Evolutionary conservation across 2,329 filamentous ascomycete genomes (phyloP), one percentile per base, ranked within the genome.

Genomic region (Exophiala oligosperma): DNA sequence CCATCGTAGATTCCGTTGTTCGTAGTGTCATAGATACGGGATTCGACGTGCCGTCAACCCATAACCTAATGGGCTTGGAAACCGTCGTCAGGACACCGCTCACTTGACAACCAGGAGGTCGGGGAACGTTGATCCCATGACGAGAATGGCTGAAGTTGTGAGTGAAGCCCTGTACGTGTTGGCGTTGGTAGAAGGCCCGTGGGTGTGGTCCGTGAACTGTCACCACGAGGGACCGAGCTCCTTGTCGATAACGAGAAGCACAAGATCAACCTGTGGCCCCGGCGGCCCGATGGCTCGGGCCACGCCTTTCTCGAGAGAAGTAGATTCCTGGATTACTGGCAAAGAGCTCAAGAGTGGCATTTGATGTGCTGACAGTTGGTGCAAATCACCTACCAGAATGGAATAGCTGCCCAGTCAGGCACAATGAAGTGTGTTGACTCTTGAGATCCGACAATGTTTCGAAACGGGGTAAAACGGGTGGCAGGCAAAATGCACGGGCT

Each of bases 241-340:
- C 23, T 48, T 48, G 46, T 48, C 46, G 46, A 48, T 48, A 48
- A 48, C 3, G 24, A 17, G 12, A 11, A 9, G 46, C 17, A 14
- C 28, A 47, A 28, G 44, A 47, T 43, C n/a, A 43, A 43, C 40
- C 5, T 43, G n/a, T 48, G 46, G 46, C 28, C 46, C 46, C 9
- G 17, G 26, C 46, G 46, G 24, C 8, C 46, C 23, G 46, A 14
- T 32, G 46, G 46, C 46, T 48, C 24, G 46, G 46, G 46, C 46
- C 46, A 48, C 46, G 46, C 11, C 49, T 46, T 54, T 68, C 67
- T 59, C 69, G 68, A 37, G 35, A 29, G 43, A 35, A 8, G 32
- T 9, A 35, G 32, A 11, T 35, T 9, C 11, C 7, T 35, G 32
- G 11, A 35, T 35, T 11, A 35, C 4, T 11, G 11, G 32, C 4